Conservation (phyloP, 2,329 filamentous ascomycete species). For the Talaromyces amestolkiae region DNA sequence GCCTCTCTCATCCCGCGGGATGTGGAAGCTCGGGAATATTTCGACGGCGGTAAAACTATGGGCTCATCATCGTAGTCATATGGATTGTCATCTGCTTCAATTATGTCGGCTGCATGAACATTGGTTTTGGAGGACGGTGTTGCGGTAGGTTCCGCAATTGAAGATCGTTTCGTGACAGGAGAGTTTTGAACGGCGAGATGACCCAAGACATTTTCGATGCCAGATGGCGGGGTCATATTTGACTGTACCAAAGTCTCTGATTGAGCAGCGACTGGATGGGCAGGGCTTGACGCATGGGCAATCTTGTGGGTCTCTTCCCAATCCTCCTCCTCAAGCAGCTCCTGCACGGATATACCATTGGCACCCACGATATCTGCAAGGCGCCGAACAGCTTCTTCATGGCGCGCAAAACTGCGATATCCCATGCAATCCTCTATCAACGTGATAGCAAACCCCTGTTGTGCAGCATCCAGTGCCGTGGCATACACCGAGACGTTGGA, state of each 20-base stretch:
- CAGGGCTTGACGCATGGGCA: constrained; percentile 23
- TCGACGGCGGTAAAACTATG: constrained; percentile 14
- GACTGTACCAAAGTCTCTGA: not conserved
- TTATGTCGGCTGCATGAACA: not conserved
- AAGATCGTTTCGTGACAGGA: constrained; percentile 9
- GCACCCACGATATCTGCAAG: constrained; percentile 75
- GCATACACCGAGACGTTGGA: constrained; percentile 88
- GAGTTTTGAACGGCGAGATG: constrained; percentile 31
- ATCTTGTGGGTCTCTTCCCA: constrained; percentile 43
- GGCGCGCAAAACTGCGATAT: constrained; percentile 67
- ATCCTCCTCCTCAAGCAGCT: constrained; percentile 55
- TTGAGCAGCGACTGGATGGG: not conserved
- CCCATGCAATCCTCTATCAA: constrained; percentile 86
- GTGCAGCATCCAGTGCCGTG: constrained; percentile 84
- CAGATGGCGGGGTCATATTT: constrained; percentile 26
- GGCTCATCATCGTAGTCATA: constrained; percentile 10
- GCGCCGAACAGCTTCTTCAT: constrained; percentile 66
- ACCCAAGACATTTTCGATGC: constrained; percentile 37
- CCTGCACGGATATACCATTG: constrained; percentile 58
- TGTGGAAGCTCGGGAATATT: constrained; percentile 14
- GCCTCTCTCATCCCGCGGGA: constrained; percentile 6
- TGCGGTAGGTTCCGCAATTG: not conserved
- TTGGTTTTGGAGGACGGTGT: not conserved
- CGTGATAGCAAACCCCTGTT: constrained; percentile 82
- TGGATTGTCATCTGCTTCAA: constrained; percentile 18